Evolutionary conservation across 202 grass and related monocot species (phyloP).

Genomic region (Digitaria exilis): DNA sequence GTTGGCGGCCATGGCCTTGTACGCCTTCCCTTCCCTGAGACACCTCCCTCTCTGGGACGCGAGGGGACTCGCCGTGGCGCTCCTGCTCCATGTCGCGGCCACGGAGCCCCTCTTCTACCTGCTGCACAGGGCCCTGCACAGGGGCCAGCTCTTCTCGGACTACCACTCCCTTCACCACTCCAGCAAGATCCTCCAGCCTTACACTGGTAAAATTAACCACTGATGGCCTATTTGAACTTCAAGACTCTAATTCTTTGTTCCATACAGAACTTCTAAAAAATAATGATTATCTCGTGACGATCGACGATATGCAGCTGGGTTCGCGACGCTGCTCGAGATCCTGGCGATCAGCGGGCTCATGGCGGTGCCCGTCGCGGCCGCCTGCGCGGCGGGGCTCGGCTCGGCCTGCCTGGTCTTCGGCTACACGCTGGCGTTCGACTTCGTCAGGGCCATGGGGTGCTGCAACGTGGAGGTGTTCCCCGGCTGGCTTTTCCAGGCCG

Average conservation of each 20-base stretch:
- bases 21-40: conserved; percentile 49
- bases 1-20: conserved; percentile 40
- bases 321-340: conserved; percentile 61
- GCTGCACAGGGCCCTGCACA: conserved; percentile 54
- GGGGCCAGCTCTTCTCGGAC: conserved; percentile 43
- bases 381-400: conserved; percentile 50
- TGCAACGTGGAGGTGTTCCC: conserved; percentile 70
- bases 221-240: neutral
- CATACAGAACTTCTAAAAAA: too few relatives aligned
- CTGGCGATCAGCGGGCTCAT: conserved; percentile 49
- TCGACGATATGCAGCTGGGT: conserved; percentile 36
- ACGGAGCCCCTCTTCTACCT: conserved; percentile 71
- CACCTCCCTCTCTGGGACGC: conserved; percentile 58
- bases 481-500: conserved; percentile 30
- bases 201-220: conserved; percentile 47
- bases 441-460: conserved; percentile 56
- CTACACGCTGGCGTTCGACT: conserved; percentile 61
- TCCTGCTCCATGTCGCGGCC: conserved; percentile 52
- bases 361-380: conserved; percentile 51
- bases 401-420: conserved; percentile 48
- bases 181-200: conserved; percentile 48
- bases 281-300: neutral
- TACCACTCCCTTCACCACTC: conserved; percentile 72
- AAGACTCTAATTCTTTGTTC: neutral
- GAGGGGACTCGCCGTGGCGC: conserved; percentile 25